These are phyloP conservation scores for Globomyces sp. DNA, from an alignment of 371 early-diverging fungal genomes.

Conservation along the genomic window DNA sequence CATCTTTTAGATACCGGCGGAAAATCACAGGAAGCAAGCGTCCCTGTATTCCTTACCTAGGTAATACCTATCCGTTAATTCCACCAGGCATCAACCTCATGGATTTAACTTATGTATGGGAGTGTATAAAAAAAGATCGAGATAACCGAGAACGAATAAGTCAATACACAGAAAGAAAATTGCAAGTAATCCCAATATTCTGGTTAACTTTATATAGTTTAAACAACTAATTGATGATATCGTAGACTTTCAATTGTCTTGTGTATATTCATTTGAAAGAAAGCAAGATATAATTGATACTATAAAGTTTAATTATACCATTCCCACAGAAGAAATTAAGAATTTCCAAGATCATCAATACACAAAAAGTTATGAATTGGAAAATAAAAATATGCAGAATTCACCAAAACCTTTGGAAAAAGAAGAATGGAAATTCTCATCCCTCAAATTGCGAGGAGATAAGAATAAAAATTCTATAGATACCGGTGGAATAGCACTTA, in stretches of 20 bases:
- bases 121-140: slow-evolving; percentile 36
- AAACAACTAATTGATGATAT: slow-evolving; percentile 31
- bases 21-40: slow-evolving; percentile 22
- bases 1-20: slow-evolving; percentile 18
- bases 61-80: not conserved
- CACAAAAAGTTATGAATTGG: slow-evolving; percentile 1
- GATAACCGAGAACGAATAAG: slow-evolving; percentile 23
- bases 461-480: too few relatives aligned
- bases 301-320: slow-evolving; percentile 15
- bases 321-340: slow-evolving; percentile 13
- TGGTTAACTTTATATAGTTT: slow-evolving; percentile 15
- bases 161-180: slow-evolving; percentile 24
- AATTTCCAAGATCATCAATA: slow-evolving; percentile 30
- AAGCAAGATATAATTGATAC: slow-evolving; percentile 21
- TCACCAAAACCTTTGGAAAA: too few relatives aligned
- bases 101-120: slow-evolving; percentile 37
- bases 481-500: too few relatives aligned
- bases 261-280: slow-evolving; percentile 25
- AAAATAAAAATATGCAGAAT: not conserved
- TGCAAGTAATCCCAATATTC: slow-evolving; percentile 18
- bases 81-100: slow-evolving; percentile 14
- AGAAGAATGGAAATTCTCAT: too few relatives aligned
- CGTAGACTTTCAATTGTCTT: slow-evolving; percentile 22
- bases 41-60: slow-evolving; percentile 37
- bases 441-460: too few relatives aligned